Conservation (phyloP, 2,329 filamentous ascomycete genomes). For the Elsinoe australis region DNA sequence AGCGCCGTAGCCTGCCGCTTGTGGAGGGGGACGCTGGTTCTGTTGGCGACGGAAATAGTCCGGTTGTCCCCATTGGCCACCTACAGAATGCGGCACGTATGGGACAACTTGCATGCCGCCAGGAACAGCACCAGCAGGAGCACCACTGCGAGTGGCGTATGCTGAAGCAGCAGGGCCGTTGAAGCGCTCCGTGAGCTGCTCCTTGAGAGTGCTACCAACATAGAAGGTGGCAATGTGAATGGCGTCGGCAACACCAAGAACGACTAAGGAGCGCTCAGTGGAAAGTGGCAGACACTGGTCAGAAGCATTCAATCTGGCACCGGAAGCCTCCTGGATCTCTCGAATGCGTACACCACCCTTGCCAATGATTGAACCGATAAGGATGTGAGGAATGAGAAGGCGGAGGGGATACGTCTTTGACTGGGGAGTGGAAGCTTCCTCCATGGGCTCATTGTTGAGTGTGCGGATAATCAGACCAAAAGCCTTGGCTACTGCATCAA, state of each 20-base stretch:
- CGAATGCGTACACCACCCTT: slow-evolving; percentile 94
- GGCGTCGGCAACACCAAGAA: slow-evolving; percentile 94
- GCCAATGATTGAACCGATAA: slow-evolving; percentile 97
- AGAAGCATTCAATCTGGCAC: slow-evolving; percentile 90
- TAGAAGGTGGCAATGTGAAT: slow-evolving; percentile 99
- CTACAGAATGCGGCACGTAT: slow-evolving; percentile 86
- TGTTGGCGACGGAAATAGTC: slow-evolving; percentile 76
- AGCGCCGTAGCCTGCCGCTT: slow-evolving; percentile 48
- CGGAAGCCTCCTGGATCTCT: slow-evolving; percentile 96
- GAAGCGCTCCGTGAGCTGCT: slow-evolving; percentile 94
- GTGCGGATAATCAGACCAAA: slow-evolving; percentile 98
- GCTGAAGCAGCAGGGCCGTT: slow-evolving; percentile 94
- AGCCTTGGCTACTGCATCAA: slow-evolving; percentile 95
- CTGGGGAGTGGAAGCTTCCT: slow-evolving; percentile 77
- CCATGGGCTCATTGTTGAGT: slow-evolving; percentile 90
- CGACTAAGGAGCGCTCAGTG: slow-evolving; percentile 93
- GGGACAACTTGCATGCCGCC: slow-evolving; percentile 99
- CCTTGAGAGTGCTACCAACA: slow-evolving; percentile 92
- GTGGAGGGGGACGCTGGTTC: slow-evolving; percentile 63
- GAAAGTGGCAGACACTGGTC: slow-evolving; percentile 91
- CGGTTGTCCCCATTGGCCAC: slow-evolving; percentile 84
- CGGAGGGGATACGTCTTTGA: slow-evolving; percentile 97
- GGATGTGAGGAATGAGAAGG: slow-evolving; percentile 88
- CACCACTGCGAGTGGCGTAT: slow-evolving; percentile 90
- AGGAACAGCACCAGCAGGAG: slow-evolving; percentile 84